Percentiles rank a stretch among this genome's conserved stretches.
phyloP scores from a whole-genome alignment of 2,329 filamentous ascomycete species.

The Fusarium piperis region DNA sequence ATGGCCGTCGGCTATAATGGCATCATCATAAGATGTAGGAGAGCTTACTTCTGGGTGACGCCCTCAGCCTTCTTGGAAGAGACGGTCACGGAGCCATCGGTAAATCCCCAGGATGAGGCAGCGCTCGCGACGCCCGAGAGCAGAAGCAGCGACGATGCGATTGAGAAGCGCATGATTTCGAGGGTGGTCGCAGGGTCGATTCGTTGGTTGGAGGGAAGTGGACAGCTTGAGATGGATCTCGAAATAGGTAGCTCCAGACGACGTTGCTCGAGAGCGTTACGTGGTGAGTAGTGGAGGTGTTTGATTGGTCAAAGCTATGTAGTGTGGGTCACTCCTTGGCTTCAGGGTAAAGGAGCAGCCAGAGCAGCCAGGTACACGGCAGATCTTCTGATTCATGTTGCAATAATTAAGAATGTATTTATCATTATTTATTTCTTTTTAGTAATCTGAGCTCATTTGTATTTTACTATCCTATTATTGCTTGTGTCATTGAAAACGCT shows the following conservation, averaged over 20 bases:
- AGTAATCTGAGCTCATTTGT: background rate
- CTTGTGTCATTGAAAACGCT: background rate
- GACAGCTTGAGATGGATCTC: conserved; percentile 45
- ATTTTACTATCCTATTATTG: background rate
- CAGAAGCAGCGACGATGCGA: conserved; percentile 54
- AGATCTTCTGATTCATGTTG: background rate
- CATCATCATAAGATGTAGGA: conserved; percentile 29
- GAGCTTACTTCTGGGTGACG: conserved; percentile 72
- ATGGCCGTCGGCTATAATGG: background rate
- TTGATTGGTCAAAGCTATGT: conserved; percentile 40
- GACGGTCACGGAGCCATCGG: conserved; percentile 75
- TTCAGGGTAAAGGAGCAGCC: conserved; percentile 16
- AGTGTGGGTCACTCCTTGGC: conserved; percentile 14
- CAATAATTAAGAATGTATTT: background rate
- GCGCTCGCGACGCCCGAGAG: conserved; percentile 62
- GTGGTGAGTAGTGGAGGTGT: conserved; percentile 39
- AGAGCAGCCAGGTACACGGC: background rate
- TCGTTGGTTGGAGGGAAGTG: conserved; percentile 39
- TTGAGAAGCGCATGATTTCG: conserved; percentile 51
- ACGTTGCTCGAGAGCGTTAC: conserved; percentile 36
- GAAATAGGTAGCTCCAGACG: conserved; percentile 21
- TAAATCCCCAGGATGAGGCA: conserved; percentile 75
- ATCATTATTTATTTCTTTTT: background rate
- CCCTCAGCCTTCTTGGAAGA: conserved; percentile 70
- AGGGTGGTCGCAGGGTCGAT: conserved; percentile 30